Percentiles rank a stretch among this genome's conserved stretches.
Conservation (phyloP, 1,284 basidiomycete genomes). For the Boletellus deceptivus region DNA sequence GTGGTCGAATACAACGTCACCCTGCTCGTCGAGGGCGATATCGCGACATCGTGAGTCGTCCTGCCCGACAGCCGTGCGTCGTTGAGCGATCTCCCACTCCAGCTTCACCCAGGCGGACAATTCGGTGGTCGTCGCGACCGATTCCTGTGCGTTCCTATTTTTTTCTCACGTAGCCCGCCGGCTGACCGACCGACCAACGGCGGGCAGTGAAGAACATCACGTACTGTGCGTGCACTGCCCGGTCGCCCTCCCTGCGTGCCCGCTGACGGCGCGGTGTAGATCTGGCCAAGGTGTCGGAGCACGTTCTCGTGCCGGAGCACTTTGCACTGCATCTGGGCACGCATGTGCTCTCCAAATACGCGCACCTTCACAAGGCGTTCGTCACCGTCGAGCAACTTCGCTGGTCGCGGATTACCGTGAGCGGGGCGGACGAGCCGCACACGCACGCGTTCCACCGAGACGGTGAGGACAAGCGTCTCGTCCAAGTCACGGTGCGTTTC, state of each 20-base stretch:
- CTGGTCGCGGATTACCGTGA: constrained; percentile 79
- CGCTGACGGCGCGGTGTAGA: constrained; percentile 47
- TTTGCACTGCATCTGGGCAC: constrained; percentile 87
- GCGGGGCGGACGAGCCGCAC: constrained; percentile 53
- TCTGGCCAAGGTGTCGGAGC: constrained; percentile 83
- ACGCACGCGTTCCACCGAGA: constrained; percentile 85
- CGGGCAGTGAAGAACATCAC: constrained; percentile 86
- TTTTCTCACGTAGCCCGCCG: background rate
- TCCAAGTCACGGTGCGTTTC: constrained; percentile 57
- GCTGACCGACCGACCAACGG: background rate
- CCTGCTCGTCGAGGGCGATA: constrained; percentile 77
- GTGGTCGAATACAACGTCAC: constrained; percentile 82
- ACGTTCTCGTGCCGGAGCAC: constrained; percentile 78
- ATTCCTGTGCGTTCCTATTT: constrained; percentile 79
- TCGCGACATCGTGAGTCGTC: constrained; percentile 58
- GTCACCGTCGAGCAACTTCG: constrained; percentile 80
- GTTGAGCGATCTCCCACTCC: background rate
- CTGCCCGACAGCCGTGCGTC: background rate
- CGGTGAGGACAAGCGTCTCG: constrained; percentile 84
- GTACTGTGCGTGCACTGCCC: constrained; percentile 59
- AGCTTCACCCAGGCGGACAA: constrained; percentile 84
- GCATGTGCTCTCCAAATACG: constrained; percentile 83
- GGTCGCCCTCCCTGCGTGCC: no score
- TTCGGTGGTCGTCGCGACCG: constrained; percentile 81
- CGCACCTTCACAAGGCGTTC: constrained; percentile 73